A percentile compares a stretch with the other conserved stretches of the same genome.
Conservation (phyloP, 2,329 filamentous ascomycete genomes). For the Ceratocystiopsis brevicomis region DNA sequence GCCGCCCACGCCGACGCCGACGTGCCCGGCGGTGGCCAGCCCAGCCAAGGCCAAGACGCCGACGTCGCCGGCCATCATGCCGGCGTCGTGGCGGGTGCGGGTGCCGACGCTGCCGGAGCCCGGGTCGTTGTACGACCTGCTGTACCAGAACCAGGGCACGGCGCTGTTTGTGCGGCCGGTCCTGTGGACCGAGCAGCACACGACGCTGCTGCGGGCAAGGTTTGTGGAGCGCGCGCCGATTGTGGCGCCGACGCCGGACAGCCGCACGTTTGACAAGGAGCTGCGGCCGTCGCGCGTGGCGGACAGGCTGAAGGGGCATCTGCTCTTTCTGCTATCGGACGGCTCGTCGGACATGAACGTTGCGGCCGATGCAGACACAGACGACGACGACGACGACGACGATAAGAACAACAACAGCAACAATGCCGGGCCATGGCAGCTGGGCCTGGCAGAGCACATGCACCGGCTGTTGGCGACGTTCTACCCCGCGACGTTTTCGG, state of each 20-base stretch:
- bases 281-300: conserved; percentile 22
- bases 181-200: conserved; percentile 35
- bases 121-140: conserved; percentile 30
- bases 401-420: too few species aligned
- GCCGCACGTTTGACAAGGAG: conserved; percentile 14
- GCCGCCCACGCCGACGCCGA: too few species aligned
- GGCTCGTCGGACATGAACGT: conserved; percentile 22
- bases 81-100: too few species aligned
- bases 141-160: conserved; percentile 27
- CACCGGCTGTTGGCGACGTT: conserved; percentile 19
- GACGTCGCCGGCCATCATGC: neutral
- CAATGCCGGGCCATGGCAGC: too few species aligned
- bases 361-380: too few species aligned
- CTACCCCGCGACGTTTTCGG: conserved; percentile 18
- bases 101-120: too few species aligned
- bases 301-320: conserved; percentile 21
- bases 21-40: neutral
- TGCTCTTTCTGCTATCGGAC: conserved; percentile 24
- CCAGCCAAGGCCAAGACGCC: neutral
- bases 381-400: too few species aligned
- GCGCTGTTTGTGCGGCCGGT: conserved; percentile 33
- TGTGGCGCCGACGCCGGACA: conserved; percentile 21
- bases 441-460: too few species aligned
- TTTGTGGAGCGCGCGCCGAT: conserved; percentile 26
- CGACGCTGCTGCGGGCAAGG: conserved; percentile 25